A percentile compares a stretch with the other conserved stretches of the same genome.
Evolutionary conservation across 2,329 filamentous ascomycete genomes (phyloP).

Genomic region (Onygenales sp.): DNA sequence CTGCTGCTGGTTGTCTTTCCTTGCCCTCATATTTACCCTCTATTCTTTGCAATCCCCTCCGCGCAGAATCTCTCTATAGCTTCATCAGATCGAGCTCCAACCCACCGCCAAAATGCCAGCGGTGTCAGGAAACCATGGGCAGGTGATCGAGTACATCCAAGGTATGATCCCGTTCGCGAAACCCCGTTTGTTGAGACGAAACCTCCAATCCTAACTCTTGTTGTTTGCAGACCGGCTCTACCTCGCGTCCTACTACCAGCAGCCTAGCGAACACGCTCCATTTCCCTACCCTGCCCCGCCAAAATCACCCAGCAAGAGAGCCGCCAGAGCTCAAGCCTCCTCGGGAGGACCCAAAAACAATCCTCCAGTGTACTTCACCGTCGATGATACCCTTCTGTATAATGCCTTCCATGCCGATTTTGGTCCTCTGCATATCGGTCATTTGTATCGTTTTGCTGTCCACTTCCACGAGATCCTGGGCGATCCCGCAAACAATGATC

Average conservation of each 20-base stretch:
- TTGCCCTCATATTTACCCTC: neutral
- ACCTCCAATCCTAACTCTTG: constrained; percentile 4
- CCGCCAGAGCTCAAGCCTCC: constrained; percentile 53
- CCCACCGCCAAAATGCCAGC: constrained; percentile 33
- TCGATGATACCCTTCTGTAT: constrained; percentile 87
- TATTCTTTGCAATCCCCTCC: neutral
- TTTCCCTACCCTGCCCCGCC: constrained; percentile 67
- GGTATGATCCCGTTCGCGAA: constrained; percentile 46
- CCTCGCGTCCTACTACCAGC: constrained; percentile 78
- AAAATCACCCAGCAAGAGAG: constrained; percentile 66
- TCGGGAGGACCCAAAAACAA: constrained; percentile 41
- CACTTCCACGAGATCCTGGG: constrained; percentile 92
- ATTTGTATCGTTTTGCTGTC: constrained; percentile 92
- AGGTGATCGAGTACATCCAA: constrained; percentile 94
- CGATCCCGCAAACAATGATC: constrained; percentile 78
- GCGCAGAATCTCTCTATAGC: neutral
- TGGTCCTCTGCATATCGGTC: constrained; percentile 91
- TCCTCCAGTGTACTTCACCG: constrained; percentile 84
- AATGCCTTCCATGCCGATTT: constrained; percentile 99
- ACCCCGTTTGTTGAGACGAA: neutral
- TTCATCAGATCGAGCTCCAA: too few species aligned
- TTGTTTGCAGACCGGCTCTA: constrained; percentile 64
- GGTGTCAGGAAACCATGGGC: constrained; percentile 59
- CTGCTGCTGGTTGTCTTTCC: neutral
- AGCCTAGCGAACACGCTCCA: constrained; percentile 69